Evolutionary conservation across 1,139 yeast species (phyloP).

Genomic region (Yarrowia galli): DNA sequence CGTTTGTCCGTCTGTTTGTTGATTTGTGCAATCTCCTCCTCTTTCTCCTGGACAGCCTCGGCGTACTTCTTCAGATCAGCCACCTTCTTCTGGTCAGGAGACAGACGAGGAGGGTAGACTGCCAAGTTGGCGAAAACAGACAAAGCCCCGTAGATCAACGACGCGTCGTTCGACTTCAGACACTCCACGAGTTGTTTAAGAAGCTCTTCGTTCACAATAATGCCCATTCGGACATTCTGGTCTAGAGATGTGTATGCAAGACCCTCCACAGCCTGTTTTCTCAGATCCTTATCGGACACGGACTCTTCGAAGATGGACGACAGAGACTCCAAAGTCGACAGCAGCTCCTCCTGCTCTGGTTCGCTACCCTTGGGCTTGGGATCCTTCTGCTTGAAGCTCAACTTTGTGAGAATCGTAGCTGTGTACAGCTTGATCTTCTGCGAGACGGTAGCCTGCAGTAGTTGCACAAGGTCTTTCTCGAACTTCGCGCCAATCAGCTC

Average conservation of each 20-base stretch:
- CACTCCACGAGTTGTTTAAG: constrained; percentile 41
- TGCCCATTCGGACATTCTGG: constrained; percentile 47
- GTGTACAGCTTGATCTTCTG: constrained; percentile 48
- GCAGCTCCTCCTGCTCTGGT: constrained; percentile 42
- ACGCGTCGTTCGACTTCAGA: constrained; percentile 41
- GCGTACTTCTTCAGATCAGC: constrained; percentile 50
- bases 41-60: constrained; percentile 43
- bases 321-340: constrained; percentile 45
- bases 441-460: constrained; percentile 44
- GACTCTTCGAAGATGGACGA: constrained; percentile 48
- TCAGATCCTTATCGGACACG: constrained; percentile 40
- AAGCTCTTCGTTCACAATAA: constrained; percentile 43
- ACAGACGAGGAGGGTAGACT: constrained; percentile 48
- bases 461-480: constrained; percentile 45
- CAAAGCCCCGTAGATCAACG: constrained; percentile 49
- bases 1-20: constrained; percentile 45
- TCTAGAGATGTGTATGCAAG: constrained; percentile 52
- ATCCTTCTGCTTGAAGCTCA: constrained; percentile 43
- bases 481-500: constrained; percentile 47
- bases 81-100: constrained; percentile 49
- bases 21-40: constrained; percentile 43
- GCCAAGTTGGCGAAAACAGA: constrained; percentile 49
- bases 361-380: constrained; percentile 40
- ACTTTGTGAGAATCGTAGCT: constrained; percentile 51
- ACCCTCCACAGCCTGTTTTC: constrained; percentile 51